Base-by-base conservation (phyloP, 202 grass and related monocot species). In the Saccharum hybrid region DNA sequence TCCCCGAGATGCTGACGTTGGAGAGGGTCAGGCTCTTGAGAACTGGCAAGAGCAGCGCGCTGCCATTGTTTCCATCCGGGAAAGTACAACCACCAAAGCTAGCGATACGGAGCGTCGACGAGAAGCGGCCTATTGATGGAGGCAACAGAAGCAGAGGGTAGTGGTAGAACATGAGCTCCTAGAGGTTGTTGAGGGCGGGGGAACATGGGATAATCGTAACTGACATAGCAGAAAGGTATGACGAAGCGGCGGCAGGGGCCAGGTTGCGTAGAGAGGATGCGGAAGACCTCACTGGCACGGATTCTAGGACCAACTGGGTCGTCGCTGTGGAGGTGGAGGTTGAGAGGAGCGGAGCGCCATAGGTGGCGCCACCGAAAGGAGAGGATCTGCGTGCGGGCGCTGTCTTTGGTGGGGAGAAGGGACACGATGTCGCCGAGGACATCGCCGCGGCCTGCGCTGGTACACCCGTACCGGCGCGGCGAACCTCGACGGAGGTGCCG, bases 241-340 rank as follows among this genome's bases (percentile, higher is more conserved):
- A n/a, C n/a, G n/a, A n/a, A n/a, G n/a, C n/a, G n/a, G n/a, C n/a
- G n/a, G n/a, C n/a, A n/a, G n/a, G n/a, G n/a, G n/a, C n/a, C n/a
- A n/a, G n/a, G n/a, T n/a, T n/a, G n/a, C n/a, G n/a, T n/a, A n/a
- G n/a, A n/a, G n/a, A n/a, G n/a, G n/a, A n/a, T n/a, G n/a, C n/a
- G n/a, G n/a, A n/a, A 13, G 43, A 46, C 4, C 3, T 46, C 11
- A 11, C 43, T 46, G 43, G 43, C 26, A 1, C 4, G 31, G 71
- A 36, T 3, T 2, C 16, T 42, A 12, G 2, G 0, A 1, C 0
- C 15, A 6, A 0, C 0, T 4, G 14, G 0, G 6, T 7, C 15
- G 63, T 2, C 28, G 14, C n/a, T n/a, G n/a, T 33, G 23, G 69
- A 66, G 2, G 31, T 66, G 31, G 13, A 66, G 0, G 31, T 13